Base-by-base conservation (phyloP, 108 stramenopile species). In the Mediolabrus comicus region DNA sequence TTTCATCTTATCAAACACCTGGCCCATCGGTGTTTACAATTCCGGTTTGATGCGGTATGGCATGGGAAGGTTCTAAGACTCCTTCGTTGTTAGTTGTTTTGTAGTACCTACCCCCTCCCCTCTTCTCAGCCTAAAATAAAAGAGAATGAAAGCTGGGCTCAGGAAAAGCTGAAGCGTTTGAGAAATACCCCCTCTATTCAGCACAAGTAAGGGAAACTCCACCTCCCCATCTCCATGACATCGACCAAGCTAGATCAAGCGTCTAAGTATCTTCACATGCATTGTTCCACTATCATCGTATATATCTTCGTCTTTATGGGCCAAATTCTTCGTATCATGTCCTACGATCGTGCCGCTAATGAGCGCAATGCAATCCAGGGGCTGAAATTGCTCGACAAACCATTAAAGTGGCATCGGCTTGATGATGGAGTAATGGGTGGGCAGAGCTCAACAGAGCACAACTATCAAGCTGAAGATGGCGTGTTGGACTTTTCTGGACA, bases 341-440 rank as follows among this genome's bases (percentile, higher is more conserved):
- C 54, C 24, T 89, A 89, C 71, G 85, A 89, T 65, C 61, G 79
- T 35, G 81, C 83, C 3, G 85, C 63, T 0, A 89, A 89, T 68
- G 71, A 72, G 27, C 30, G 69, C 3, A 82, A 77, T 65, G 81
- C 89, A 8, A 66, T 87, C 17, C 35, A 55, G 25, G 38, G 65
- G 29, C 73, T 90, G 32, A 57, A 65, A 35, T 53, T 90, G 4
- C 27, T 59, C 3, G 84, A 68, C 17, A 39, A 59, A n/a, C 6
- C 59, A 2, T 53, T 90, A 10, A 60, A 61, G 17, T 90, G 86
- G 86, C 75, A 80, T 69, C 56, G 83, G 9, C 75, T 90, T 24
- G 86, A 90, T 63, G 89, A 90, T 74, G 86, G 86, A 6, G 87
- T 90, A 6, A 90, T 90, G 89, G 89, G 89, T n/a, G 89, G 89